Evolutionary conservation across 805 yeast species (phyloP), one percentile per base, ranked within the genome.

Genomic region (Ogataea zsoltii): DNA sequence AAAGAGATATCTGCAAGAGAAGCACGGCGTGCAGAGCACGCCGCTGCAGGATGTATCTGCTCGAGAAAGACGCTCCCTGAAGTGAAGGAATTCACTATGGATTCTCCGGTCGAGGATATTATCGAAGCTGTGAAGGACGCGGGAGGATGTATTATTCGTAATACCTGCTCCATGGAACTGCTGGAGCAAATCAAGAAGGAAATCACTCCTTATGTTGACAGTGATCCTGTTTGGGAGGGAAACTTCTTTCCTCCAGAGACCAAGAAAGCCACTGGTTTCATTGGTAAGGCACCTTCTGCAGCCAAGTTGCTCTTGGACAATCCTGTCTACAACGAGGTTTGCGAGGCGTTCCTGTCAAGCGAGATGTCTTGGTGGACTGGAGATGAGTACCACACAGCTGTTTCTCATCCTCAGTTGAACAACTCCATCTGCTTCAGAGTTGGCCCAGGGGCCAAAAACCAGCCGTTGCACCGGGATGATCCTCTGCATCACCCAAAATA

Each of bases 381-480:
- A 9, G 47, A 57, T 3, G 49, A 56, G 23, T 18, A 51, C 10
- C 49, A 41, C 33, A 50, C 50, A n/a, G 64, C 63, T 1, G 44
- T 50, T 32, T 49, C 60, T 4, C 52, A 54, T 10, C 53, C 60
- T 25, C 56, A 55, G 32, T 42, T 45, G 15, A 54, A 55, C 39
- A 52, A 57, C 17, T 46, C 51, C 4, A 54, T 58, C 32, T 45
- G 56, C 13, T 57, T 54, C 45, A 45, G 59, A 33, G 51, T 60
- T 38, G 62, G 63, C 1, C 63, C 65, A 7, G 61, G 60, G n/a
- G 60, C 62, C n/a, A 36, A 36, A 7, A 29, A 43, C 40, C 65
- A 60, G 48, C 53, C 50, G 15, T 41, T 54, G 11, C 65, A 60
- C 43, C 42, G 65, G 14, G 65, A 60, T 38, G 65, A 60, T 39